A percentile compares a stretch with the other conserved stretches of the same genome.
These are phyloP conservation scores for Rhodomyrtus tomentosa DNA, from an alignment of 345 rosid genomes.

Conservation along the genomic window DNA sequence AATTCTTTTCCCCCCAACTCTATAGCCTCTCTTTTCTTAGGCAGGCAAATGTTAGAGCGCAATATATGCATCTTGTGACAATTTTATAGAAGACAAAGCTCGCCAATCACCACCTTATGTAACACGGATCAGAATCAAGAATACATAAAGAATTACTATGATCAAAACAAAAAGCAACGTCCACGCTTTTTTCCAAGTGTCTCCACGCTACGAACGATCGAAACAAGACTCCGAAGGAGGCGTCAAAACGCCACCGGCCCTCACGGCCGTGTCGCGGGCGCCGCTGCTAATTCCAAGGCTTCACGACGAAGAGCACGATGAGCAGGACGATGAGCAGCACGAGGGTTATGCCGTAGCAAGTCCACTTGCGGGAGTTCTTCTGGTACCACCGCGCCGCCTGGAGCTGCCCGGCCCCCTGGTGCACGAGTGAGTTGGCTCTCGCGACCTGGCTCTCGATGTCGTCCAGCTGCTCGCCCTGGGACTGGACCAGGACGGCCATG, in stretches of 20 bases:
- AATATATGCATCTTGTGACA: background rate
- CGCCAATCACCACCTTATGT: background rate
- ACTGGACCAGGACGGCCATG: constrained; percentile 74
- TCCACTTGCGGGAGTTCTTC: constrained; percentile 80
- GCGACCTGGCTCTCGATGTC: constrained; percentile 70
- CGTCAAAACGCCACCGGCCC: background rate
- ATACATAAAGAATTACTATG: background rate
- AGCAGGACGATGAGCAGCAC: constrained; percentile 50
- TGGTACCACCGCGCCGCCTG: constrained; percentile 54
- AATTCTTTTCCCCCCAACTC: background rate
- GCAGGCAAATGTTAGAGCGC: background rate
- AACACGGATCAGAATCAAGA: background rate
- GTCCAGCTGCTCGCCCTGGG: constrained; percentile 67
- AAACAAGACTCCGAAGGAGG: background rate
- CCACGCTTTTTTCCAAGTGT: background rate
- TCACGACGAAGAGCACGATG: constrained; percentile 41
- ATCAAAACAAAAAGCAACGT: background rate
- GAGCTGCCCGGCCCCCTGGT: constrained; percentile 42
- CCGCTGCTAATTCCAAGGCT: constrained; percentile 39
- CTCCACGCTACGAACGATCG: background rate
- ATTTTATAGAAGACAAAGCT: background rate
- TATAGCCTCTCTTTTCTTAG: background rate
- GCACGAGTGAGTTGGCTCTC: constrained; percentile 59
- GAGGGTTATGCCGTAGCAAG: constrained; percentile 46
- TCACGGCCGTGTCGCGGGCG: background rate